Base-by-base conservation (phyloP, 164 flowering plant genomes). In the Cinnamomum chago region DNA sequence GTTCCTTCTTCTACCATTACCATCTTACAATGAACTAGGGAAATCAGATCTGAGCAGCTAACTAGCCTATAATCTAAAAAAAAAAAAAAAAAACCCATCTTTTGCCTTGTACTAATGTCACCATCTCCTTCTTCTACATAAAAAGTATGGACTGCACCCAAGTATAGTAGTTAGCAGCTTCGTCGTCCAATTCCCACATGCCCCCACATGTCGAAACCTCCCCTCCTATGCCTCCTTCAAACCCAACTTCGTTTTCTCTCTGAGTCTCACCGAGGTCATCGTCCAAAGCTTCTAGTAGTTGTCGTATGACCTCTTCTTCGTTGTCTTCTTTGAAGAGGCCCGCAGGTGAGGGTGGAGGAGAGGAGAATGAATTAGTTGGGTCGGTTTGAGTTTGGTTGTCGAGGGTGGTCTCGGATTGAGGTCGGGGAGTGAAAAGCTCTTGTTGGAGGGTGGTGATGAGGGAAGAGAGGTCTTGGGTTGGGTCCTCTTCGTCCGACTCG, bases 271-370 rank as follows among this genome's bases (percentile, higher is more conserved):
- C 72, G 25, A 74, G 76, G 65, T 74, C 76, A 65, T 74, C 76
- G 72, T 74, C 76, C 18, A 71, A 74, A 28, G 76, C 76, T 35
- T 74, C 76, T 35, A 74, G 71, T 13, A 74, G 76, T 27, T 68
- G 69, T 51, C 71, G 27, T 20, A 74, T 74, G 22, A 74, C 71
- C 76, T 66, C 71, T 27, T 68, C 71, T 7, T 5, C 70, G 13
- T 52, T 65, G 2, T 17, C 50, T 2, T 15, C 74, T 10, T 23
- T 15, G 50, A 15, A 17, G 22, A 40, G 22, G 35, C 35, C 35
- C 0, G 35, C 5, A 30, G 35, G 35, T 30, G 35, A 30, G 25
- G 51, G 74, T 17, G 51, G 11, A 20, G 58, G 35, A 65, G 24
- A 50, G 15, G 24, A 62, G 50, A 50, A 12, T 14, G 2, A 4